phyloP scores from a whole-genome alignment of 257 asterid species.

The Solanum medicagineum region DNA sequence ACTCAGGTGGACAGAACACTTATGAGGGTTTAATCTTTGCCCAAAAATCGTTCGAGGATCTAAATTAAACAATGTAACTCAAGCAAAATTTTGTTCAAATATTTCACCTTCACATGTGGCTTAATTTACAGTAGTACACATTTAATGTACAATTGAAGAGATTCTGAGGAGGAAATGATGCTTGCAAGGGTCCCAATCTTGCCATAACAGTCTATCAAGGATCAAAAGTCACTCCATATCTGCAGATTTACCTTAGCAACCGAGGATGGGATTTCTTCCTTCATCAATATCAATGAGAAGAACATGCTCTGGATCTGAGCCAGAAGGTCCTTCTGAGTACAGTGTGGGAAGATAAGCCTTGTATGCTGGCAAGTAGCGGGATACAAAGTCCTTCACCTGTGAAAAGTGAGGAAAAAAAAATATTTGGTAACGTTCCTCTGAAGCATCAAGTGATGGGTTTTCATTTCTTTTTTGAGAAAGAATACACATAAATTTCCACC shows the following conservation, averaged over 20 bases:
- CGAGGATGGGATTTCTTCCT: slow-evolving; percentile 89
- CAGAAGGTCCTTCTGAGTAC: slow-evolving; percentile 87
- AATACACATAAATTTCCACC: slow-evolving; percentile 21
- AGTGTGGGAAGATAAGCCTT: slow-evolving; percentile 92
- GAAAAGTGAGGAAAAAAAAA: background rate
- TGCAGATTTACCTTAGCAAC: slow-evolving; percentile 22
- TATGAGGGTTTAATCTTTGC: background rate
- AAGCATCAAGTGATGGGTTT: background rate
- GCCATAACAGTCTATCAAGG: background rate
- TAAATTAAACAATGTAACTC: background rate
- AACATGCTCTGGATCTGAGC: slow-evolving; percentile 60
- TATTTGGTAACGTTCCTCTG: background rate
- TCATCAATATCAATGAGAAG: slow-evolving; percentile 73
- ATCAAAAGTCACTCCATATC: background rate
- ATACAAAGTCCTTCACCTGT: slow-evolving; percentile 86
- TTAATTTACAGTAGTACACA: background rate
- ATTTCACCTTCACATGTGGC: background rate
- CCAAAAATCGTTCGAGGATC: background rate
- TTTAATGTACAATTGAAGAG: background rate
- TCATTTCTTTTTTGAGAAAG: background rate
- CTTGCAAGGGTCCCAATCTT: background rate
- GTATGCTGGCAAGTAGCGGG: slow-evolving; percentile 91
- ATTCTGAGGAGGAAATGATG: background rate
- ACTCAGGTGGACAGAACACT: background rate
- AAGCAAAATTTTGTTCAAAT: background rate